Evolutionary conservation across 2,329 filamentous ascomycete species (phyloP).

Genomic region (Aureobasidium sp.): DNA sequence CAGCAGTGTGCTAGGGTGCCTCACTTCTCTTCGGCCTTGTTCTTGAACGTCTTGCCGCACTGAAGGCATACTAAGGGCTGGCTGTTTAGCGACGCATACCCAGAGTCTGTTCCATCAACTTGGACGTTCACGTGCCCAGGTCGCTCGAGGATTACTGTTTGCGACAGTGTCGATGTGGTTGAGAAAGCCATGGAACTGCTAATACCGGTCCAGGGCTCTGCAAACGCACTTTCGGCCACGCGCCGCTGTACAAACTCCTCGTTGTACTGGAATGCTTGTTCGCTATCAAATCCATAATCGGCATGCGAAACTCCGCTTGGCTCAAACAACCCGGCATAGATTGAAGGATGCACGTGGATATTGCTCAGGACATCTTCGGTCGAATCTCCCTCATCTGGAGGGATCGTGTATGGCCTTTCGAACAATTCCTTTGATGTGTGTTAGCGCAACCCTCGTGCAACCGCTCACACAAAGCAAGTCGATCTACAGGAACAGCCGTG

Average conservation of each 20-base stretch:
- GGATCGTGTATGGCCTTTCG: background rate
- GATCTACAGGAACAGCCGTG: conserved; percentile 8
- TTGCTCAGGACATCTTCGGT: background rate
- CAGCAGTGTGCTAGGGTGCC: background rate
- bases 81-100: background rate
- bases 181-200: background rate
- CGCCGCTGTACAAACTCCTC: conserved; percentile 5
- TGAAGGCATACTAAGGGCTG: background rate
- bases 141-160: background rate
- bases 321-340: background rate
- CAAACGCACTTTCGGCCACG: conserved; percentile 1
- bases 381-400: background rate
- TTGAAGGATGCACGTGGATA: background rate
- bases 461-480: background rate
- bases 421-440: background rate
- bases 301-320: background rate
- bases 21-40: conserved; percentile 12
- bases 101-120: background rate
- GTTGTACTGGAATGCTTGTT: background rate
- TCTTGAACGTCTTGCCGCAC: conserved; percentile 8
- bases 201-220: background rate
- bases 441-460: background rate
- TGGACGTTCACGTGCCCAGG: background rate
- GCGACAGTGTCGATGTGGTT: background rate
- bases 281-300: background rate